Base-by-base conservation (phyloP, 768 basidiomycete genomes). In the Lentinula raphanica region DNA sequence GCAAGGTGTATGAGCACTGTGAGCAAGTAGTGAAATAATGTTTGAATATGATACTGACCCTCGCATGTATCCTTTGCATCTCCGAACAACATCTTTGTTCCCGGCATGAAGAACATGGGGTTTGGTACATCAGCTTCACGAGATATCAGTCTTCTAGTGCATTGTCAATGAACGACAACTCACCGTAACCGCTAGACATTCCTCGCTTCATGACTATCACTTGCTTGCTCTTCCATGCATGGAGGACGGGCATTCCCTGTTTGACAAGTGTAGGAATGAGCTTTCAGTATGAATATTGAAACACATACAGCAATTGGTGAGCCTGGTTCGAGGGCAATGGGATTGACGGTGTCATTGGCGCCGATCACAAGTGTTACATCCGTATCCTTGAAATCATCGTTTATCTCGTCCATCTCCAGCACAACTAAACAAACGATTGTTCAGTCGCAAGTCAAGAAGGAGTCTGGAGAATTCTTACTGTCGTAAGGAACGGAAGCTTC, bases 121-220 rank as follows among this genome's bases (percentile, higher is more conserved):
- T 94, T 94, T 11, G 90, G 92, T 9, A 94, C 92, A 68, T 94
- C 92, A 54, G 93, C 92, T 89, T 69, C 17, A 13, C 61, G 36
- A 3, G 42, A 56, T 11, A 40, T 44, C 8, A 42, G 35, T 49
- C 35, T n/a, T 19, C 42, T 12, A 21, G 13, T 15, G 17, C 25
- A 7, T 32, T 21, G 32, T 36, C 21, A 36, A 5, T 48, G 13
- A 27, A 6, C 1, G n/a, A 27, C 28, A 40, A 68, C 78, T 53
- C 59, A 90, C 91, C 92, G 67, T 93, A 93, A 38, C 91, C 92
- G 67, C 88, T 87, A 7, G 92, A 85, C 79, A 94, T 85, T 54
- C 92, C 91, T 61, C 92, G 81, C 73, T 94, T 94, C 92, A 94
- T 94, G 38, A 94, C 92, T 54, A 94, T 79, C 42, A 93, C 91